Percentiles rank a stretch among this genome's conserved stretches.
Evolutionary conservation across 2,329 filamentous ascomycete genomes (phyloP).

Genomic region (Orbilia blumenaviensis): DNA sequence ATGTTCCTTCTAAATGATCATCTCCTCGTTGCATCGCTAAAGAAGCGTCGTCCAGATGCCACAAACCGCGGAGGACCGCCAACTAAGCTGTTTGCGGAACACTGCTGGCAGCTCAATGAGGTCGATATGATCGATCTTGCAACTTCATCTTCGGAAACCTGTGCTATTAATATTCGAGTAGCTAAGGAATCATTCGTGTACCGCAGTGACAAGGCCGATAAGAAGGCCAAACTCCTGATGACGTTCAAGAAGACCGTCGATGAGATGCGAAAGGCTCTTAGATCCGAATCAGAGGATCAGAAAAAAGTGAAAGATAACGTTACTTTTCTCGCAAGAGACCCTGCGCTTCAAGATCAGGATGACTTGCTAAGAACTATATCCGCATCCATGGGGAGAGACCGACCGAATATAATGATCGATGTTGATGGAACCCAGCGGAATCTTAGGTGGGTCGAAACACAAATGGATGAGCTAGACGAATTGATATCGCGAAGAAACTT

Average conservation of each 20-base stretch:
- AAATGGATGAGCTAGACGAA: constrained; percentile 96
- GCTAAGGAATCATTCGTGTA: constrained; percentile 94
- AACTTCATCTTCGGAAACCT: constrained; percentile 70
- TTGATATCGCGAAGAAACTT: constrained; percentile 91
- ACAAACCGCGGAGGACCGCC: constrained; percentile 66
- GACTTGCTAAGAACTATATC: constrained; percentile 81
- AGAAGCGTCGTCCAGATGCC: constrained; percentile 86
- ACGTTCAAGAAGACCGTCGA: constrained; percentile 94
- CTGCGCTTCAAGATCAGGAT: constrained; percentile 78
- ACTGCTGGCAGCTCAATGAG: constrained; percentile 92
- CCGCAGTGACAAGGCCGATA: constrained; percentile 83
- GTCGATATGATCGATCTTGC: constrained; percentile 88
- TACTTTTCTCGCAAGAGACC: constrained; percentile 84
- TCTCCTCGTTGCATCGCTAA: constrained; percentile 85
- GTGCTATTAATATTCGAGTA: constrained; percentile 89
- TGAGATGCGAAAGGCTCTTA: constrained; percentile 83
- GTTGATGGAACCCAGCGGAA: constrained; percentile 97
- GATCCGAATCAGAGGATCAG: constrained; percentile 85
- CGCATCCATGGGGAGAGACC: constrained; percentile 73
- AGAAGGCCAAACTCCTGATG: constrained; percentile 82
- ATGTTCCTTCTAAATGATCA: constrained; percentile 95
- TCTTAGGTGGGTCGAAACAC: constrained; percentile 90
- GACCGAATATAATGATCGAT: constrained; percentile 80
- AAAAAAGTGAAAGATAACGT: constrained; percentile 85
- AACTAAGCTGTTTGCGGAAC: constrained; percentile 86